These are phyloP conservation scores for Eucalyptus sideroxylon DNA, from an alignment of 345 rosid genomes.

Conservation along the genomic window DNA sequence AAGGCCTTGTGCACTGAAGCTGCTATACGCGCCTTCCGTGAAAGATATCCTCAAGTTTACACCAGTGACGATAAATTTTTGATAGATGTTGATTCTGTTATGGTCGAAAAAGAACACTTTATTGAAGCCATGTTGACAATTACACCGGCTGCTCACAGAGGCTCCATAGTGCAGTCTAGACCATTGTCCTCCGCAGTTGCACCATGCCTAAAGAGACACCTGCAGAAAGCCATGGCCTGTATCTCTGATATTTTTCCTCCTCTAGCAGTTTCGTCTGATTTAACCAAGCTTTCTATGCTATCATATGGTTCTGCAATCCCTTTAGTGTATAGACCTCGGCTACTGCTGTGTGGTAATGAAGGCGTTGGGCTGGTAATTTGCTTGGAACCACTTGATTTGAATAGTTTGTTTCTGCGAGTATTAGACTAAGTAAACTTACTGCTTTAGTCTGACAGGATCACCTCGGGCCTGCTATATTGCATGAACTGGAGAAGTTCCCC, in stretches of 20 bases:
- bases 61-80: conserved; percentile 91
- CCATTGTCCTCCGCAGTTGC: conserved; percentile 91
- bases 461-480: conserved; percentile 95
- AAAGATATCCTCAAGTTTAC: conserved; percentile 98
- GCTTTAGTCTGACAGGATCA: conserved; percentile 91
- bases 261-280: conserved; percentile 52
- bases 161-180: conserved; percentile 89
- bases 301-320: conserved; percentile 91
- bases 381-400: conserved; percentile 6
- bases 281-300: conserved; percentile 83
- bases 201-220: conserved; percentile 84
- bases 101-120: conserved; percentile 82
- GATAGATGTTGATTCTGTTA: conserved; percentile 90
- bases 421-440: conserved; percentile 54
- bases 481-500: conserved; percentile 95
- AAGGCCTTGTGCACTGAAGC: conserved; percentile 98
- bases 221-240: conserved; percentile 55
- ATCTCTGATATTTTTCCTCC: conserved; percentile 79
- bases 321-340: conserved; percentile 93
- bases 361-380: conserved; percentile 91
- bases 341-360: conserved; percentile 75
- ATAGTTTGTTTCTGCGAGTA: conserved; percentile 4
- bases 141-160: conserved; percentile 98
- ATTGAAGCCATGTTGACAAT: conserved; percentile 93
- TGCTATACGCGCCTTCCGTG: conserved; percentile 97